A percentile compares a stretch with the other conserved stretches of the same genome.
Conservation (phyloP, 2,329 filamentous ascomycete species). For the Beauveria sp. region DNA sequence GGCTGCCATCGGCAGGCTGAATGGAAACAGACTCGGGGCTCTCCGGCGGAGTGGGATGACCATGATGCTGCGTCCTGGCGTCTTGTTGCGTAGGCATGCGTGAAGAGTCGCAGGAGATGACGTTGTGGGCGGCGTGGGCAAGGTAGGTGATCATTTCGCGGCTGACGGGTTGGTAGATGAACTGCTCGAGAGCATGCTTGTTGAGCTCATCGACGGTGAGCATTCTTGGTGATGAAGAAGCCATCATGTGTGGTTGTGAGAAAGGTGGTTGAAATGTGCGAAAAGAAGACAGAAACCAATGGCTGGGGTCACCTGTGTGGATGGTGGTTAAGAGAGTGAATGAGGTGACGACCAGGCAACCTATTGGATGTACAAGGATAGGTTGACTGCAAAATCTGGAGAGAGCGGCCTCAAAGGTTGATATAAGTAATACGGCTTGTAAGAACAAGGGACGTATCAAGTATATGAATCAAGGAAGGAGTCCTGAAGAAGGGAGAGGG, state of each 20-base stretch:
- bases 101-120: slow-evolving; percentile 69
- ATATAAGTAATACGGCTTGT: slow-evolving; percentile 4
- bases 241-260: slow-evolving; percentile 31
- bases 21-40: slow-evolving; percentile 34
- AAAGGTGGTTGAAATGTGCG: not conserved
- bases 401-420: not conserved
- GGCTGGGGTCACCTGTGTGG: not conserved
- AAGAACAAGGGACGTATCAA: slow-evolving; percentile 2
- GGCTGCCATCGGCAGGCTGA: slow-evolving; percentile 38
- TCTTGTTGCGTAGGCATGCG: slow-evolving; percentile 41
- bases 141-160: slow-evolving; percentile 72
- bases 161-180: slow-evolving; percentile 69
- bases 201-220: slow-evolving; percentile 53
- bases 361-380: not conserved
- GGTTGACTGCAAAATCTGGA: not conserved
- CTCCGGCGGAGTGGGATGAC: slow-evolving; percentile 42
- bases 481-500: slow-evolving; percentile 1
- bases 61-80: slow-evolving; percentile 21
- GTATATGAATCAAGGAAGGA: slow-evolving; percentile 4
- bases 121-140: slow-evolving; percentile 63
- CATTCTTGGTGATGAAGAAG: slow-evolving; percentile 28
- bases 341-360: not conserved
- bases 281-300: not conserved
- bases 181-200: slow-evolving; percentile 68
- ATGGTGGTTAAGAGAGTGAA: slow-evolving; percentile 5